Percentiles rank a stretch among this genome's conserved stretches.
Conservation (phyloP, 2,329 filamentous ascomycete genomes). For the Tolypocladium cylindrosporum region DNA sequence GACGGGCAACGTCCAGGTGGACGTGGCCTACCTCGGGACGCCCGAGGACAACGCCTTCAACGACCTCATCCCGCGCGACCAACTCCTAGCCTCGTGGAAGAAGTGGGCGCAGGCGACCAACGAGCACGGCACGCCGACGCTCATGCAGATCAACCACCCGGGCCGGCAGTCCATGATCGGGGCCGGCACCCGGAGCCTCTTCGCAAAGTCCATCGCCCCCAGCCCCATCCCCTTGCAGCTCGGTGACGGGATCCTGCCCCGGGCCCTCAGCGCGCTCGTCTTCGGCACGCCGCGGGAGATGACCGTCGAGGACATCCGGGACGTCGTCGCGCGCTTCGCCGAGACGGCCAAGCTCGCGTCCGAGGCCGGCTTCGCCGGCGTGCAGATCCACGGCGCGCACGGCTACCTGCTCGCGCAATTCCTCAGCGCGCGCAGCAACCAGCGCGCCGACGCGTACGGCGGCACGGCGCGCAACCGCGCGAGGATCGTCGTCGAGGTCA, state of each 20-base stretch:
- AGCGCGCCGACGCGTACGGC: constrained; percentile 44
- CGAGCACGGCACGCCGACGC: constrained; percentile 21
- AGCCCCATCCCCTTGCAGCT: constrained; percentile 32
- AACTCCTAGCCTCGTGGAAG: constrained; percentile 25
- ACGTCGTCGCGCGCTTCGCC: constrained; percentile 42
- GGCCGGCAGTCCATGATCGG: constrained; percentile 32
- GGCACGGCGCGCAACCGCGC: constrained; percentile 37
- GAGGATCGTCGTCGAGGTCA: constrained; percentile 40
- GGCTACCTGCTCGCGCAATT: constrained; percentile 51
- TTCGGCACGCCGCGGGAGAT: constrained; percentile 49
- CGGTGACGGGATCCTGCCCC: constrained; percentile 25
- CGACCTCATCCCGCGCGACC: constrained; percentile 13
- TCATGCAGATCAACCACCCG: constrained; percentile 38
- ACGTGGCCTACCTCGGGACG: constrained; percentile 24
- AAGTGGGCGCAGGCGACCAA: constrained; percentile 22
- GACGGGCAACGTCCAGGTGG: constrained; percentile 39
- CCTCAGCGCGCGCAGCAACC: constrained; percentile 38
- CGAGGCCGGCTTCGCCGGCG: constrained; percentile 34
- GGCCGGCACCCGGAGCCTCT: constrained; percentile 23
- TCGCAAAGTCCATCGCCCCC: constrained; percentile 30
- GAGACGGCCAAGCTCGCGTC: constrained; percentile 36
- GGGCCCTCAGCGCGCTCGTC: constrained; percentile 19
- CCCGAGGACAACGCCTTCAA: constrained; percentile 24
- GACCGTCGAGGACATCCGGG: constrained; percentile 41
- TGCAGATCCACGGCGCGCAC: constrained; percentile 39